Percentiles rank a stretch among this genome's conserved stretches.
These are phyloP conservation scores for Lolium rigidum DNA, from an alignment of 176 grass and related monocot genomes.

Conservation along the genomic window DNA sequence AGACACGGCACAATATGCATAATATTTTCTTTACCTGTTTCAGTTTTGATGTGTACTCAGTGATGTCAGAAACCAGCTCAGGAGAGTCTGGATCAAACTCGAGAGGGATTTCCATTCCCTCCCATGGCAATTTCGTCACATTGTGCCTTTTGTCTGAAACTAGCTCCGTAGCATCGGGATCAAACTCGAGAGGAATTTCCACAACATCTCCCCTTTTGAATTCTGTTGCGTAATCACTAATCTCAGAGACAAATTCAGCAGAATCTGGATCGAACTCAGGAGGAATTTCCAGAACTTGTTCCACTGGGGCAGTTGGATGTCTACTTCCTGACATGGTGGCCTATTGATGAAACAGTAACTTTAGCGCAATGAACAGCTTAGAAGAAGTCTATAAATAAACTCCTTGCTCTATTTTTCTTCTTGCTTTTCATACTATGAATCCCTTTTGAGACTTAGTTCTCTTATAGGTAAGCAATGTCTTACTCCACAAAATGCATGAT, in stretches of 20 bases:
- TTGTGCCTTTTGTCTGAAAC: slow-evolving; percentile 41
- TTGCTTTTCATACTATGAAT: not conserved
- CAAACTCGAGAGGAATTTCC: slow-evolving; percentile 50
- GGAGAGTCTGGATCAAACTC: slow-evolving; percentile 51
- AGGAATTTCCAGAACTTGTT: slow-evolving; percentile 54
- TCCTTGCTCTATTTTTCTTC: slow-evolving; percentile 3
- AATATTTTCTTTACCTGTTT: slow-evolving; percentile 63
- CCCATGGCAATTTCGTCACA: slow-evolving; percentile 39
- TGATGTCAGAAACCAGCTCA: slow-evolving; percentile 62
- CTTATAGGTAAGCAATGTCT: not conserved
- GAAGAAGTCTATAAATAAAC: slow-evolving; percentile 12
- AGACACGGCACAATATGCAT: not conserved
- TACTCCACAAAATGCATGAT: slow-evolving; percentile 2
- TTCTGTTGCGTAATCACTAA: slow-evolving; percentile 57
- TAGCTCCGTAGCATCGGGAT: slow-evolving; percentile 47
- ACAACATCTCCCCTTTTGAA: slow-evolving; percentile 34
- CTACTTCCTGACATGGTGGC: slow-evolving; percentile 42
- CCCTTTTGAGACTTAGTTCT: not conserved
- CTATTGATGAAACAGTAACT: slow-evolving; percentile 35
- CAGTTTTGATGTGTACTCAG: slow-evolving; percentile 76
- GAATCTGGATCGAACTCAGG: slow-evolving; percentile 65
- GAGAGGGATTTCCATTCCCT: slow-evolving; percentile 50
- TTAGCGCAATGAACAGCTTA: slow-evolving; percentile 12
- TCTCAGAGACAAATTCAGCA: slow-evolving; percentile 61
- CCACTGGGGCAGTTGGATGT: slow-evolving; percentile 23